Percentiles rank a stretch among this genome's conserved stretches.
Conservation (phyloP, 768 basidiomycete genomes). For the Cyclocybe cylindracea region DNA sequence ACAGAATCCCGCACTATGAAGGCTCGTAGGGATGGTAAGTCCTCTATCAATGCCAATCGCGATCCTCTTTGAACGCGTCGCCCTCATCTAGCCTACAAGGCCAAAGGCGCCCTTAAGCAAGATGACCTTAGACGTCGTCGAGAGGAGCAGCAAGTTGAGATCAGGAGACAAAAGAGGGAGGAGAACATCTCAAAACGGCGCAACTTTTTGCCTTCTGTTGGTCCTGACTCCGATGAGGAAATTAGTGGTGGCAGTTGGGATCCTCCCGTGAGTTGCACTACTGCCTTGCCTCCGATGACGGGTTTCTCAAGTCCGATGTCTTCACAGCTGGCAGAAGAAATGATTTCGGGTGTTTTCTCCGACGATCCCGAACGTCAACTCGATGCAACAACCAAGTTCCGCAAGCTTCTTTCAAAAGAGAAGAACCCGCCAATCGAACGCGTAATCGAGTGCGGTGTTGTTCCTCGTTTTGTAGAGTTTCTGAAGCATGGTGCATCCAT, state of each 20-base stretch:
- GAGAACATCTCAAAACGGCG: conserved; percentile 98
- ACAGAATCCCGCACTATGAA: conserved; percentile 71
- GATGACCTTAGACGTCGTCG: conserved; percentile 95
- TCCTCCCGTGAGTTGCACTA: conserved; percentile 58
- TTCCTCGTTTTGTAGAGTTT: conserved; percentile 97
- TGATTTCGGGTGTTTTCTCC: conserved; percentile 93
- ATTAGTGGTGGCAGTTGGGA: conserved; percentile 71
- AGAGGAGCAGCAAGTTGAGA: conserved; percentile 99
- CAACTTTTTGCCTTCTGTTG: conserved; percentile 79
- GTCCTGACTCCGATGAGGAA: conserved; percentile 92
- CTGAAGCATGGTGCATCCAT: conserved; percentile 76
- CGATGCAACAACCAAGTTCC: conserved; percentile 97
- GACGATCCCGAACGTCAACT: conserved; percentile 90
- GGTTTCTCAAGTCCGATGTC: conserved; percentile 13
- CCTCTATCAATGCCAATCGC: conserved; percentile 20
- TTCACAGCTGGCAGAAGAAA: conserved; percentile 77
- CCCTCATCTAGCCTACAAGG: conserved; percentile 75
- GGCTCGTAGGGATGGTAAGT: conserved; percentile 71
- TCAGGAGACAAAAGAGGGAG: conserved; percentile 96
- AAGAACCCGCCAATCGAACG: conserved; percentile 99
- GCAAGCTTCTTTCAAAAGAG: conserved; percentile 98
- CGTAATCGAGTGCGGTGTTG: conserved; percentile 96
- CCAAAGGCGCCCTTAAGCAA: conserved; percentile 84
- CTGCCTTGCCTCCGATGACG: conserved; percentile 8
- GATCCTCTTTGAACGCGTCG: conserved; percentile 40